Conservation (phyloP, 2,329 filamentous ascomycete genomes). For the Fusarium denticulatum region DNA sequence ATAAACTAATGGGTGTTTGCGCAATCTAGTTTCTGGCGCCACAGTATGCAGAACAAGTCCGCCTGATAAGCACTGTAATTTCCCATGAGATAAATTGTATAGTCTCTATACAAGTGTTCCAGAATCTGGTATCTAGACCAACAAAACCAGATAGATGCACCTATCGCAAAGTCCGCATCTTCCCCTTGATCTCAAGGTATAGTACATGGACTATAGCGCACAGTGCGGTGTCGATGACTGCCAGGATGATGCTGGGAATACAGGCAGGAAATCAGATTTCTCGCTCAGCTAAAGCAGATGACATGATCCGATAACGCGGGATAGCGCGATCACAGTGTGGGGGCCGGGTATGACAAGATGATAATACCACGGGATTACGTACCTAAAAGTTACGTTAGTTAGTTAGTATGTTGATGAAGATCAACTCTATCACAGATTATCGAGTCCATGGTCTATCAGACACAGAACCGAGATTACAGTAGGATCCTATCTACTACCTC, state of each 20-base stretch:
- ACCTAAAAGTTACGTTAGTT: not conserved
- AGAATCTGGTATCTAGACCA: not conserved
- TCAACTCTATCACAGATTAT: not conserved
- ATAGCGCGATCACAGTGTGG: constrained; percentile 38
- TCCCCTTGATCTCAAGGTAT: not conserved
- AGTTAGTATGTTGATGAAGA: not conserved
- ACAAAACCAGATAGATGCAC: not conserved
- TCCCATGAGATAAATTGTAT: not conserved
- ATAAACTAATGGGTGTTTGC: not conserved
- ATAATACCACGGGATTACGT: not conserved
- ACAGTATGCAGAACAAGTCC: not conserved
- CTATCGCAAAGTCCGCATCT: not conserved
- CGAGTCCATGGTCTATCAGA: not conserved
- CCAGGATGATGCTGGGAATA: constrained; percentile 29
- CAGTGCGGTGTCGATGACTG: not conserved
- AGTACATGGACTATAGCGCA: not conserved
- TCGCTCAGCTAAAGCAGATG: constrained; percentile 11
- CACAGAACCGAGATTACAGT: not conserved
- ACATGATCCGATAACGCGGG: constrained; percentile 36
- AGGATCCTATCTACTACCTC: not conserved
- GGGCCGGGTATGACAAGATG: constrained; percentile 17
- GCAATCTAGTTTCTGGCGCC: not conserved
- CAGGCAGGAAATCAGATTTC: not conserved
- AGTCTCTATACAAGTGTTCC: not conserved
- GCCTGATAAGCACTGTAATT: not conserved